Evolutionary conservation across 2,329 filamentous ascomycete species (phyloP).

Genomic region (Talaromyces sp.): DNA sequence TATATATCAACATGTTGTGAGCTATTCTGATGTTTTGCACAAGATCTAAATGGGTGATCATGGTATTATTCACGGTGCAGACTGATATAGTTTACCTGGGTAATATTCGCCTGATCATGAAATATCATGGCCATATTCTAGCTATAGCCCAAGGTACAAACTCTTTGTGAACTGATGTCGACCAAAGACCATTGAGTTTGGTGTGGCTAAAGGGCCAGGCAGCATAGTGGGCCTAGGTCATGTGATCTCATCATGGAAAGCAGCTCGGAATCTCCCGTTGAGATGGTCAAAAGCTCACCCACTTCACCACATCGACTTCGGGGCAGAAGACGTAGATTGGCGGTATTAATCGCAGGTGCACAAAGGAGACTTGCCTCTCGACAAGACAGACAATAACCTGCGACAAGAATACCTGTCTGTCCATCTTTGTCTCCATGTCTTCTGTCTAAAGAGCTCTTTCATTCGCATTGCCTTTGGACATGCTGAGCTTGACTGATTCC

Average conservation of each 20-base stretch:
- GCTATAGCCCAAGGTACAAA: neutral
- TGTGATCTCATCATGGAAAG: constrained; percentile 6
- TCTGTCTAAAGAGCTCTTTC: neutral
- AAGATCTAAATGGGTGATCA: neutral
- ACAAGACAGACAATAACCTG: neutral
- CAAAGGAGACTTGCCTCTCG: neutral
- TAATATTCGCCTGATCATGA: neutral
- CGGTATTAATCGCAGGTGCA: neutral
- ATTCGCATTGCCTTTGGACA: constrained; percentile 8
- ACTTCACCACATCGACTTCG: neutral
- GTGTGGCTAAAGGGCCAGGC: neutral
- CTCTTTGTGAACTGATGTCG: neutral
- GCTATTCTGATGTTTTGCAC: neutral
- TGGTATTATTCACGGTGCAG: neutral
- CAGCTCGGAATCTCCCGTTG: neutral
- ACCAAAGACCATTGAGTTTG: neutral
- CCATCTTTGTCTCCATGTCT: constrained; percentile 8
- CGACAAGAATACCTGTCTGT: constrained; percentile 6
- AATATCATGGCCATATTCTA: too few relatives aligned
- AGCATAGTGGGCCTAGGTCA: constrained; percentile 3
- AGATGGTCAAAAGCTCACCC: neutral
- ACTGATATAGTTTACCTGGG: neutral
- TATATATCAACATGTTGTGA: neutral
- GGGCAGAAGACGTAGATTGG: neutral
- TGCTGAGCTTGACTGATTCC: neutral